phyloP scores from a whole-genome alignment of 306 rosid genomes.

The Glycine latifolia region DNA sequence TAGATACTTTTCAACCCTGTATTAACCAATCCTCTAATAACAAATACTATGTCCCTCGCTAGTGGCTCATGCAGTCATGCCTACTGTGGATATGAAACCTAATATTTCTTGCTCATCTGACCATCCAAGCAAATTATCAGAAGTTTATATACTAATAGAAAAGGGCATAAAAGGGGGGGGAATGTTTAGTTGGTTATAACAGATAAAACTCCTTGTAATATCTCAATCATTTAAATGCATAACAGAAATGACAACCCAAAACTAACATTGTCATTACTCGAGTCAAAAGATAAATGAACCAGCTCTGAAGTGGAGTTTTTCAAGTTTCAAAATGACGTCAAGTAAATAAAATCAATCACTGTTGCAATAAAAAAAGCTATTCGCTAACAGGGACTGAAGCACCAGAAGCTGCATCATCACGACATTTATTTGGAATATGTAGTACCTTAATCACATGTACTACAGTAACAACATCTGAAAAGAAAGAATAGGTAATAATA shows the following conservation, averaged over 20 bases:
- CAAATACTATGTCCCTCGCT: not conserved
- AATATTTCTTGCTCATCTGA: not conserved
- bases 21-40: not conserved
- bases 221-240: not conserved
- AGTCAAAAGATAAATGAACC: conserved; percentile 10
- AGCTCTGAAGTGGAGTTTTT: not conserved
- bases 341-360: not conserved
- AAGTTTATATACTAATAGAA: not conserved
- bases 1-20: not conserved
- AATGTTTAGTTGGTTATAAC: conserved; percentile 13
- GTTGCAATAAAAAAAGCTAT: not conserved
- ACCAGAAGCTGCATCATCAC: conserved; percentile 13
- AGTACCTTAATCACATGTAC: not conserved
- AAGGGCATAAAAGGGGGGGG: not conserved
- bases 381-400: conserved; percentile 9
- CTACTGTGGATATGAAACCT: not conserved
- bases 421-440: conserved; percentile 10
- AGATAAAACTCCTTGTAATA: not conserved
- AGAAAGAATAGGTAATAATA: not conserved
- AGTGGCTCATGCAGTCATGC: not conserved
- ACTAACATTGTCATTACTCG: conserved; percentile 26
- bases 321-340: conserved; percentile 7
- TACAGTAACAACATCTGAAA: not conserved
- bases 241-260: not conserved
- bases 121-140: conserved; percentile 4